Evolutionary conservation across 2,329 filamentous ascomycete species (phyloP).

Genomic region (Fusarium papillatum): DNA sequence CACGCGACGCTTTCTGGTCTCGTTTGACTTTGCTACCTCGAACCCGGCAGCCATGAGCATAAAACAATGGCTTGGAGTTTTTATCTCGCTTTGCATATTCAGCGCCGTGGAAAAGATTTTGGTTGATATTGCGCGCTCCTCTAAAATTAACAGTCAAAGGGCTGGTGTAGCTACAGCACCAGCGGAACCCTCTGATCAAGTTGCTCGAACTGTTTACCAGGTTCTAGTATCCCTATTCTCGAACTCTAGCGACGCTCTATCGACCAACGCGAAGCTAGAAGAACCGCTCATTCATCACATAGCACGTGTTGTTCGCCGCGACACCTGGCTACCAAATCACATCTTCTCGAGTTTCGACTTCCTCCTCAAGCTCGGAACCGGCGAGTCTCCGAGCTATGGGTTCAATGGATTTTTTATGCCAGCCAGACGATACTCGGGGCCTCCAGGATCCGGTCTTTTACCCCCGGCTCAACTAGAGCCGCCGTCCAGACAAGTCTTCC

Average conservation of each 20-base stretch:
- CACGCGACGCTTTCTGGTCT: conserved; percentile 64
- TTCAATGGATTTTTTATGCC: conserved; percentile 52
- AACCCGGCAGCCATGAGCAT: conserved; percentile 54
- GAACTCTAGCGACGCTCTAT: conserved; percentile 58
- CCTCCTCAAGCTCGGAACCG: conserved; percentile 61
- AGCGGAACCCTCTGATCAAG: conserved; percentile 36
- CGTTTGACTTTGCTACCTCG: conserved; percentile 62
- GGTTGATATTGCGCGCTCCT: conserved; percentile 54
- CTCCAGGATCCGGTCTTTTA: conserved; percentile 13
- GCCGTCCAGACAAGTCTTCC: conserved; percentile 22
- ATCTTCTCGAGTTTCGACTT: conserved; percentile 65
- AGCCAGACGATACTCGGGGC: conserved; percentile 19
- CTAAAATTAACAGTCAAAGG: conserved; percentile 25
- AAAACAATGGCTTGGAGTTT: conserved; percentile 64
- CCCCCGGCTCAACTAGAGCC: conserved; percentile 28
- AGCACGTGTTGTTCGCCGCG: conserved; percentile 60
- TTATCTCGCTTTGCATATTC: conserved; percentile 71
- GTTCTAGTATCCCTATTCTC: conserved; percentile 64
- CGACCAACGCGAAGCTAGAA: conserved; percentile 58
- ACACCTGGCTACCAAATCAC: conserved; percentile 60
- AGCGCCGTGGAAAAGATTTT: conserved; percentile 67
- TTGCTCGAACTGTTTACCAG: conserved; percentile 65
- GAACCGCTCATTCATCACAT: conserved; percentile 58
- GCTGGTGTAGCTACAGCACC: conserved; percentile 8
- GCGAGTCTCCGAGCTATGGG: conserved; percentile 51